phyloP scores from a whole-genome alignment of 306 rosid genomes.

The Quercus rubra region DNA sequence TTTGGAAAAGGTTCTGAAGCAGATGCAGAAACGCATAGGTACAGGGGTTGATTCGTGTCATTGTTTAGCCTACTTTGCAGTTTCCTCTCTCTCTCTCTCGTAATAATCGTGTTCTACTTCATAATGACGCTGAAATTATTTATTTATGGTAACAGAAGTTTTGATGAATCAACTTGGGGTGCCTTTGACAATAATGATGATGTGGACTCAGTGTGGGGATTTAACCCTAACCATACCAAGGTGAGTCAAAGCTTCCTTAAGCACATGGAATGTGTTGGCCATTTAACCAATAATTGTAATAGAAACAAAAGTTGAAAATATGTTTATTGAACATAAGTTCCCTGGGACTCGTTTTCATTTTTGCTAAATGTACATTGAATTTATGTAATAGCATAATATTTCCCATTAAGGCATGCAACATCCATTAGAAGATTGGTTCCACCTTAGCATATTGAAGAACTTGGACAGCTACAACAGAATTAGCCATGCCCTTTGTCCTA shows the following conservation, averaged over 20 bases:
- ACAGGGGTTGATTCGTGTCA: not conserved
- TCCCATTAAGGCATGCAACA: not conserved
- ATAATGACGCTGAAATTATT: conserved; percentile 25
- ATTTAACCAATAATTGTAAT: not conserved
- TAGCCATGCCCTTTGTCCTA: not conserved
- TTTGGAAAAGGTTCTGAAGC: conserved; percentile 56
- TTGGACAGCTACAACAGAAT: not conserved
- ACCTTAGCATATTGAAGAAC: not conserved
- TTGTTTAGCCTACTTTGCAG: not conserved
- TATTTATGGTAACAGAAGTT: conserved; percentile 51
- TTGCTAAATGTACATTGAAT: not conserved
- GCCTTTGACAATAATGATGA: conserved; percentile 85
- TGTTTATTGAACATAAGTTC: not conserved
- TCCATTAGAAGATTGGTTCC: not conserved
- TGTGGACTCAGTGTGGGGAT: conserved; percentile 85
- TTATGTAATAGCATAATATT: not conserved
- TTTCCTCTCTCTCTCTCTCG: not conserved
- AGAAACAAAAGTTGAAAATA: not conserved
- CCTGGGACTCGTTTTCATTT: not conserved
- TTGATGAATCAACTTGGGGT: conserved; percentile 90
- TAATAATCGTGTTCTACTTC: conserved; percentile 10
- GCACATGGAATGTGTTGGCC: conserved; percentile 7
- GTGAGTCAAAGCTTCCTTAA: conserved; percentile 35
- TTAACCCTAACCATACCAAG: conserved; percentile 59
- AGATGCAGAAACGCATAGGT: conserved; percentile 74